phyloP scores from a whole-genome alignment of 2,329 filamentous ascomycete species.

The Aureobasidium subglaciale region DNA sequence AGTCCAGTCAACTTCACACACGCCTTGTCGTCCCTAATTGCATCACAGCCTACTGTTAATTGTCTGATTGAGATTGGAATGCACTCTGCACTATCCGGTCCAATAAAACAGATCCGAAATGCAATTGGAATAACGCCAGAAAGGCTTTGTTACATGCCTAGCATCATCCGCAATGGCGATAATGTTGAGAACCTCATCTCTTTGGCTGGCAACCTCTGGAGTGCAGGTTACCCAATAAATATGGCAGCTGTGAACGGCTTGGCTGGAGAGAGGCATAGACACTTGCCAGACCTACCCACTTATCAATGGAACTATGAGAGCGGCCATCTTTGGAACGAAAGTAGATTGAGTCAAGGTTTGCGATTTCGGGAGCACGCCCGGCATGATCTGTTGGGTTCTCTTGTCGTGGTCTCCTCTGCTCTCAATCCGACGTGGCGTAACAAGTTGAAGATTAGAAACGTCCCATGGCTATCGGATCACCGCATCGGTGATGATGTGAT shows the following conservation, averaged over 20 bases:
- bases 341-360: background rate
- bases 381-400: background rate
- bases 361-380: background rate
- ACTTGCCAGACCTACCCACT: background rate
- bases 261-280: background rate
- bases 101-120: background rate
- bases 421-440: background rate
- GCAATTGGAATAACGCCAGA: background rate
- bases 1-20: background rate
- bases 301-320: background rate
- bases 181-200: background rate
- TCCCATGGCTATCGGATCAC: slow-evolving; percentile 30
- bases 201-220: background rate
- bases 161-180: slow-evolving; percentile 20
- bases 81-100: background rate
- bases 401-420: background rate
- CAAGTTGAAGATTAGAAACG: slow-evolving; percentile 20
- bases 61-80: background rate
- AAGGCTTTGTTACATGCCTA: background rate
- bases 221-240: background rate
- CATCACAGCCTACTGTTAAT: background rate
- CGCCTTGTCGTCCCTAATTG: background rate
- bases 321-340: background rate
- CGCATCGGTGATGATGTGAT: slow-evolving; percentile 24
- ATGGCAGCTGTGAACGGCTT: background rate